A percentile compares a stretch with the other conserved stretches of the same genome.
These are phyloP conservation scores for Epithemia pelagica DNA, from an alignment of 108 stramenopile species.

Conservation along the genomic window DNA sequence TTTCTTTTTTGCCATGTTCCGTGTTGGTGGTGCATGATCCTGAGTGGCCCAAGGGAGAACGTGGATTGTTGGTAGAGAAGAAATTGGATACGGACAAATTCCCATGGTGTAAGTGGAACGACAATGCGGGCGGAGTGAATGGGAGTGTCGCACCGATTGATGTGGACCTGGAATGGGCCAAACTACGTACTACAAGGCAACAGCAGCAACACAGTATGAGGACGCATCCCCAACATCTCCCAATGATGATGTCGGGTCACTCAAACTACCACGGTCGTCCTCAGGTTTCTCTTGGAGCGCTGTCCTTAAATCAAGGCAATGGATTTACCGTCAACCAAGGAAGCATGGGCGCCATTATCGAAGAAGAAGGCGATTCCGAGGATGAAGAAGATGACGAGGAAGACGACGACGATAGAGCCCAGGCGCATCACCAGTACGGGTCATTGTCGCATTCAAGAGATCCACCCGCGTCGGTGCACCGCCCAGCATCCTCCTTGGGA, in stretches of 20 bases:
- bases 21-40: conserved; percentile 41
- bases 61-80: conserved; percentile 51
- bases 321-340: not conserved
- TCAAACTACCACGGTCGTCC: too few relatives aligned
- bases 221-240: too few relatives aligned
- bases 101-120: conserved; percentile 51
- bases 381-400: conserved; percentile 7
- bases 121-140: conserved; percentile 36
- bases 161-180: conserved; percentile 26
- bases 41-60: conserved; percentile 17
- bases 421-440: too few relatives aligned
- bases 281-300: too few relatives aligned
- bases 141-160: conserved; percentile 22
- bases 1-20: conserved; percentile 39
- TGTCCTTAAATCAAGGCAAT: too few relatives aligned
- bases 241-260: too few relatives aligned
- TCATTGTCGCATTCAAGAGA: too few relatives aligned
- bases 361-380: not conserved
- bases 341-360: not conserved
- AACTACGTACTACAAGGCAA: too few relatives aligned
- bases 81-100: conserved; percentile 38
- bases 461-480: too few relatives aligned
- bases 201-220: too few relatives aligned
- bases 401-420: conserved; percentile 12
- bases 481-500: too few relatives aligned